These are phyloP conservation scores for Austropuccinia psidii DNA, from an alignment of 1,284 basidiomycete genomes.

Conservation along the genomic window DNA sequence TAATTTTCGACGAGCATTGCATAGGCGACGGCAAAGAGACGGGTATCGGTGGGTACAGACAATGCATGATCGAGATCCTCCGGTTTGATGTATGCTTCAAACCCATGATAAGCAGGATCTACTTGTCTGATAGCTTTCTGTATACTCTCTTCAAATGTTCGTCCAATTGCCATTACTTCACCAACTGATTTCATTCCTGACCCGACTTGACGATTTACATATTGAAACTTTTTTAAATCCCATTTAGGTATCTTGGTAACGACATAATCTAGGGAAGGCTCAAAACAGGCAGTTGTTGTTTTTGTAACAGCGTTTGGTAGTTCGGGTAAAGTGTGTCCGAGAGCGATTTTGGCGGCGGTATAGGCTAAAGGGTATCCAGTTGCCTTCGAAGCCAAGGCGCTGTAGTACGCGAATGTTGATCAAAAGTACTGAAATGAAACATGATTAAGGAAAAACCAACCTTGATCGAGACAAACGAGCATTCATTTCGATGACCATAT, in stretches of 20 bases:
- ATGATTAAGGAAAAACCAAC: constrained; percentile 3
- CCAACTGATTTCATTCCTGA: constrained; percentile 99
- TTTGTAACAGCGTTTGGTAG: constrained; percentile 98
- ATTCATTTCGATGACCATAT: constrained; percentile 73
- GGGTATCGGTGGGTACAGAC: constrained; percentile 69
- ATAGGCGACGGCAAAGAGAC: constrained; percentile 93
- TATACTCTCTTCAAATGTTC: constrained; percentile 96
- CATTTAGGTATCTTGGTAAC: constrained; percentile 99
- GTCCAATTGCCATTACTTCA: constrained; percentile 99
- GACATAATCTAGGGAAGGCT: constrained; percentile 98
- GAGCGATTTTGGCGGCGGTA: constrained; percentile 98
- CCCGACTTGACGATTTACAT: constrained; percentile 87
- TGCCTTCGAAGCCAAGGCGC: constrained; percentile 94
- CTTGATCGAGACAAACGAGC: constrained; percentile 45
- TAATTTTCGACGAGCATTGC: constrained; percentile 93
- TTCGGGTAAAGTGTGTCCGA: constrained; percentile 95
- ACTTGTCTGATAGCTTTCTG: constrained; percentile 98
- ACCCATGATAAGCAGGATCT: constrained; percentile 69
- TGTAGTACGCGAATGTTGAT: constrained; percentile 41
- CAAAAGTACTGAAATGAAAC: neutral
- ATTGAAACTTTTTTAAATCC: constrained; percentile 98
- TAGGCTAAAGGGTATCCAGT: constrained; percentile 99
- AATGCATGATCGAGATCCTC: constrained; percentile 76
- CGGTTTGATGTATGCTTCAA: constrained; percentile 63
- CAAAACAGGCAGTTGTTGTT: constrained; percentile 98